phyloP scores from a whole-genome alignment of 1,284 basidiomycete genomes.

The Vanrija humicola region DNA sequence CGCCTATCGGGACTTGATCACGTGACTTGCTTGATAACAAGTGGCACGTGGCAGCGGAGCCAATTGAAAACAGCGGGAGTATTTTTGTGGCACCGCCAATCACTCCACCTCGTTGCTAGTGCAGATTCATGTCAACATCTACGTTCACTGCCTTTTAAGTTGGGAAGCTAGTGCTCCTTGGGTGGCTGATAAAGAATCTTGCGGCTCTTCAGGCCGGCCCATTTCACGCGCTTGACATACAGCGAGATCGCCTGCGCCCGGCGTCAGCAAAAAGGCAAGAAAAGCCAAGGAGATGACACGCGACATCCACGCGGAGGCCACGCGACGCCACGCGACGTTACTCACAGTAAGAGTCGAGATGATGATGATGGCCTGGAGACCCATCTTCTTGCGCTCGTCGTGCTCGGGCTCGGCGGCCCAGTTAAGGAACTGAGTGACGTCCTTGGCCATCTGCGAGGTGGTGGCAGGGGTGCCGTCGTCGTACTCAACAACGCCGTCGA shows the following conservation, averaged over 20 bases:
- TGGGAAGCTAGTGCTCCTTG: slow-evolving; percentile 14
- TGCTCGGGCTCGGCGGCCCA: slow-evolving; percentile 98
- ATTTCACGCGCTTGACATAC: slow-evolving; percentile 94
- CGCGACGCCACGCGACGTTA: too few species aligned
- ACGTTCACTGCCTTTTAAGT: background rate
- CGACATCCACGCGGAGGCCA: too few species aligned
- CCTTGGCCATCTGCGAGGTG: slow-evolving; percentile 99
- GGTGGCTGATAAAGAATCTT: slow-evolving; percentile 64
- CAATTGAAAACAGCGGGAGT: too few species aligned
- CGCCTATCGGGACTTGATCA: too few species aligned
- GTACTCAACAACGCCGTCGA: slow-evolving; percentile 92
- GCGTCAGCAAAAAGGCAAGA: too few species aligned
- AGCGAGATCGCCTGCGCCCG: background rate
- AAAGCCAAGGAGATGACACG: too few species aligned
- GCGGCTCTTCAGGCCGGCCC: slow-evolving; percentile 84
- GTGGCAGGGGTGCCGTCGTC: slow-evolving; percentile 96
- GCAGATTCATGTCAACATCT: background rate
- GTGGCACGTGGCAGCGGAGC: too few species aligned
- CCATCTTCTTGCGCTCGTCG: slow-evolving; percentile 94
- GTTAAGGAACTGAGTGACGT: slow-evolving; percentile 89
- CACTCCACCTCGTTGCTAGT: background rate
- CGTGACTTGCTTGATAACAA: too few species aligned
- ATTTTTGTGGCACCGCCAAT: too few species aligned
- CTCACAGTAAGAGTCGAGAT: slow-evolving; percentile 67
- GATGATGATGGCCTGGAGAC: slow-evolving; percentile 80